phyloP scores from a whole-genome alignment of 108 stramenopile genomes.

The Fistulifera pelliculosa region DNA sequence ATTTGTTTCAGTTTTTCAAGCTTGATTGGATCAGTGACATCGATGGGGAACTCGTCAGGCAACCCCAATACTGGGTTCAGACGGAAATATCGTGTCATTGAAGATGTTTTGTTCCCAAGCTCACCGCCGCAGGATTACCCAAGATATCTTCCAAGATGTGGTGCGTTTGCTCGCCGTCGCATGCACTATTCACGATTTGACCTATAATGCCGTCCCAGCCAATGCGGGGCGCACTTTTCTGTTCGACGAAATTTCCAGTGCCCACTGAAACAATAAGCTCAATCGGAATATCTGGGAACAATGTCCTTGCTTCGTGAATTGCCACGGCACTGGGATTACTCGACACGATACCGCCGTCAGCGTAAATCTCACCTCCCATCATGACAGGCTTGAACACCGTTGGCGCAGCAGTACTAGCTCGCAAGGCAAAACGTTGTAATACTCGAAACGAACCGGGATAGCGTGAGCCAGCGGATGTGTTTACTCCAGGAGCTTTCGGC shows the following conservation, averaged over 20 bases:
- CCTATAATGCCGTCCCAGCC: conserved; percentile 87
- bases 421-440: conserved; percentile 64
- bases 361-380: conserved; percentile 80
- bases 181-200: conserved; percentile 78
- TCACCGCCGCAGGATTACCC: conserved; percentile 28
- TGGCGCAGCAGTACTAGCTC: conserved; percentile 82
- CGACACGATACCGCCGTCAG: conserved; percentile 80
- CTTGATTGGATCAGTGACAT: conserved; percentile 60
- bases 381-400: conserved; percentile 83
- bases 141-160: conserved; percentile 70
- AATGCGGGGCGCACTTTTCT: conserved; percentile 62
- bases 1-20: conserved; percentile 49
- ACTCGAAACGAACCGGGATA: conserved; percentile 79
- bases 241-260: conserved; percentile 67
- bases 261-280: conserved; percentile 73
- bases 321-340: conserved; percentile 82
- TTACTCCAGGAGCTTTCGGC: conserved; percentile 1
- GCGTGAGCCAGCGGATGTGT: conserved; percentile 39
- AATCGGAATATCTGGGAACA: conserved; percentile 77
- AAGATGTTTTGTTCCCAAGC: conserved; percentile 23
- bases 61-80: conserved; percentile 70
- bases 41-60: conserved; percentile 41
- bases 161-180: conserved; percentile 69
- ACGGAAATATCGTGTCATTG: conserved; percentile 62
- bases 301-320: conserved; percentile 74